Evolutionary conservation across 805 yeast genomes (phyloP), one percentile per base, ranked within the genome.

Genomic region (Diddensiella santjacobensis): DNA sequence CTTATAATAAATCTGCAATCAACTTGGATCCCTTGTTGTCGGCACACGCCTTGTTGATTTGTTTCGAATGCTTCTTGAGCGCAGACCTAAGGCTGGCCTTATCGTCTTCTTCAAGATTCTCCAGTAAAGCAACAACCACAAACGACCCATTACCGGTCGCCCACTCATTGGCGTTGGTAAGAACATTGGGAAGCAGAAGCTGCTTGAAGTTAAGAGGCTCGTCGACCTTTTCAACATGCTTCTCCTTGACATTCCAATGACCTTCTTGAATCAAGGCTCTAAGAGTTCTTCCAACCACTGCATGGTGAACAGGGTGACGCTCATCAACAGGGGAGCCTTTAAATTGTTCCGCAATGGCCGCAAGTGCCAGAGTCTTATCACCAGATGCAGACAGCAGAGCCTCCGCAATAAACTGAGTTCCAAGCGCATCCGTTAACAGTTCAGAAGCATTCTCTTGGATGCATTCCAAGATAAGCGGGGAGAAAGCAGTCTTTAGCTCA

Each of bases 221-320:
- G 10, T 70, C 73, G 39, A 74, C 56, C 48, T 72, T 72, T 49
- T 60, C 74, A 42, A 74, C 69, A 59, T 67, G 74, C 66, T 74
- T 80, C 57, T 73, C 79, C 67, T 81, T 79, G 60, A 74, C 77
- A 60, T 83, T 81, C 84, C 88, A 87, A 62, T 81, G 87, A 59
- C 90, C 90, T 52, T 90, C 91, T 67, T 86, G 95, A 55, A 88
- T 84, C 58, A 88, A 71, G 0, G 87, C 71, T 65, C 87, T 83
- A 54, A 88, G 68, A 44, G 84, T 71, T 71, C 96, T 80, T 2
- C 87, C 74, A 22, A 86, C 76, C 64, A 83, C 85, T 44, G 93
- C 85, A 61, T 78, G 79, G 57, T 77, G 80, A 40, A 67, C 49
- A 49, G 87, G 75, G 63, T 85, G 95, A 45, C 69, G 75, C 55